A percentile compares a stretch with the other conserved stretches of the same genome.
Conservation (phyloP, 176 grass and related monocot genomes). For the Luzula sylvatica region DNA sequence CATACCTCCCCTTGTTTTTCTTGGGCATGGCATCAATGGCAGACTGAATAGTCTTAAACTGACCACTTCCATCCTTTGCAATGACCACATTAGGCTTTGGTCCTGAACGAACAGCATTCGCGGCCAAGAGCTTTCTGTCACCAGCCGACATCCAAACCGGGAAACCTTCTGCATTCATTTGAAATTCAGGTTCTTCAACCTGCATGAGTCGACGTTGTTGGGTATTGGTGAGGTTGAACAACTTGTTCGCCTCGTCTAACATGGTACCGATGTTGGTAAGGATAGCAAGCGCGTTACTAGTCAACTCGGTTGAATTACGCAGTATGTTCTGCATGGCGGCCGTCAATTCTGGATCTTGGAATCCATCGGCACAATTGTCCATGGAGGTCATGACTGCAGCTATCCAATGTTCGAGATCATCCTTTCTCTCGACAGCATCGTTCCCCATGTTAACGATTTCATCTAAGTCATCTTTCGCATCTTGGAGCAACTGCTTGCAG, state of each 20-base stretch:
- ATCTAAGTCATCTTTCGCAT: constrained; percentile 34
- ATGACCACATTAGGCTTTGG: constrained; percentile 63
- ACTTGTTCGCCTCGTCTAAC: background rate
- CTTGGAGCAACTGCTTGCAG: constrained; percentile 66
- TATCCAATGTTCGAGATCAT: constrained; percentile 57
- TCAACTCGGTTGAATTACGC: constrained; percentile 62
- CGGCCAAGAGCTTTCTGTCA: constrained; percentile 52
- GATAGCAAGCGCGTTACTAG: constrained; percentile 82
- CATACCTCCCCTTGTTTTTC: constrained; percentile 26
- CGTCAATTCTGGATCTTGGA: constrained; percentile 50
- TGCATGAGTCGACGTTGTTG: constrained; percentile 34
- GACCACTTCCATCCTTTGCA: constrained; percentile 71
- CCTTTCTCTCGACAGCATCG: constrained; percentile 14
- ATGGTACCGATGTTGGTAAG: constrained; percentile 35
- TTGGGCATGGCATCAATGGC: constrained; percentile 48
- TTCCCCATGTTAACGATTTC: constrained; percentile 30
- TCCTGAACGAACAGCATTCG: background rate
- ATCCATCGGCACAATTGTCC: constrained; percentile 74
- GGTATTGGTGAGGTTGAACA: background rate
- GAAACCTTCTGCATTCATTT: constrained; percentile 30
- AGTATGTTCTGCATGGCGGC: constrained; percentile 57
- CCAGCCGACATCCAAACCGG: constrained; percentile 43
- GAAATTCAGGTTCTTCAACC: constrained; percentile 13
- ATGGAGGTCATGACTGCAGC: constrained; percentile 52
- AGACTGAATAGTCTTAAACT: constrained; percentile 73